Base-by-base conservation (phyloP, 2,329 filamentous ascomycete species). In the Botrytis galanthina region DNA sequence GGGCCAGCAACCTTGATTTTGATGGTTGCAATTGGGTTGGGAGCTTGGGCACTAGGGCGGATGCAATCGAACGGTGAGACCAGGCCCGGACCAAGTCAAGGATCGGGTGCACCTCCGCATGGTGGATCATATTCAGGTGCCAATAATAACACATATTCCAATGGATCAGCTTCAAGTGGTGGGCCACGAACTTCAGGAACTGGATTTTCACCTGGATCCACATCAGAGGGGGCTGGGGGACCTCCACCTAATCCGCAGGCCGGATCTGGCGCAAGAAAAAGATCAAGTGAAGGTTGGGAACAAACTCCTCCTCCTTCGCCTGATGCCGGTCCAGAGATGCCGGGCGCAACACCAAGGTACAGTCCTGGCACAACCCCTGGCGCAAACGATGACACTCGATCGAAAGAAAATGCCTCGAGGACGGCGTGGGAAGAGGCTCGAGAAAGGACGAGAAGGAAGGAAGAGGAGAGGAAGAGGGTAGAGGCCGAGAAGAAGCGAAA, bases 21-120 rank as follows among this genome's bases (percentile, higher is more conserved):
- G 44, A 86, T 94, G 39, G 82, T 93, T 22, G 89, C 89, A 9
- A 91, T 97, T 39, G 94, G 91, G 8, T 84, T 96, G 42, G 91
- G 89, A 14, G 93, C 92, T 5, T 97, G 94, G 94, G 89, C 91
- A 3, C 85, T 91, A 77, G 93, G 92, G 26, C 88, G 90, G 79
- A 89, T 87, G 74, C 89, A 91, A 87, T 78, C 63, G 67, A 62
- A 85, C 86, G 67, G 82, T 72, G 80, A 82, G n/a, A 75, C 81
- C 7, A 80, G 81, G 42, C 79, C 81, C 72, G 81, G 62, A 59
- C 63, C 63, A 48, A 77, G 80, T 73, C 75, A 74, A 61, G 75
- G 73, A 44, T 74, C 78, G 51, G 73, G 67, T 72, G 67, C 71
- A 32, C 73, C 73, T 68, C 74, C 74, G 35, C 66, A 67, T 67